Base-by-base conservation (phyloP, 2,329 filamentous ascomycete species). In the Chaetomium sp. region DNA sequence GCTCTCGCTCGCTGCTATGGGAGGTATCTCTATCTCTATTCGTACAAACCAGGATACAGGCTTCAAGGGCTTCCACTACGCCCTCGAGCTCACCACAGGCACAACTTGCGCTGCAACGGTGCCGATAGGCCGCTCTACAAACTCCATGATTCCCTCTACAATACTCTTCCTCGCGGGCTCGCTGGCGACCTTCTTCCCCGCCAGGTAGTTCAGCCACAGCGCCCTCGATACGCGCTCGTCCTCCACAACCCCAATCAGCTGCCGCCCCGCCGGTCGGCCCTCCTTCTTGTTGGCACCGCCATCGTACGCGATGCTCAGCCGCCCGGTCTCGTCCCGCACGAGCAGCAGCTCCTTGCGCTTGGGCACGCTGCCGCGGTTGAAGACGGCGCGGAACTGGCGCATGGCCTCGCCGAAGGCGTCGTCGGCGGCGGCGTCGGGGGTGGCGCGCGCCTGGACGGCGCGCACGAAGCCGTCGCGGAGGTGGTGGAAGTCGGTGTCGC, bases 401-500 rank as follows among this genome's bases (percentile, higher is more conserved):
- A 98, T 85, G 0, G 90, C 85, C 16, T 81, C 76, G 16, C 91
- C 91, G 73, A 98, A 98, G 0, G 80, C 81, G 67, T 95, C 92
- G 70, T 94, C 90, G 27, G 85, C 82, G 75, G 86, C 33, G 12
- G 57, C 60, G 12, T 61, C 29, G 1, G 51, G 23, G 12, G 16
- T n/a, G 9, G 90, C 89, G 38, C 90, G 87, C 9, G 86, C 89
- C 61, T 91, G 90, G 68, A 99, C 90, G 25, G 91, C 90, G 6
- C 93, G 86, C 65, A 97, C 91, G 80, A 93, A 96, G 1, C 91
- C 95, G 74, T 99, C 95, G 49, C 94, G 87, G 67, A 99, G 78
- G 76, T 99, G 95, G 69, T 89, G 87, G 77, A 97, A 98, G 77
- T 98, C 93, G 21, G 95, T 99, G 77, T 96, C 93, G 45, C 92